phyloP scores from a whole-genome alignment of 345 rosid genomes.

The Gossypioides kirkii region DNA sequence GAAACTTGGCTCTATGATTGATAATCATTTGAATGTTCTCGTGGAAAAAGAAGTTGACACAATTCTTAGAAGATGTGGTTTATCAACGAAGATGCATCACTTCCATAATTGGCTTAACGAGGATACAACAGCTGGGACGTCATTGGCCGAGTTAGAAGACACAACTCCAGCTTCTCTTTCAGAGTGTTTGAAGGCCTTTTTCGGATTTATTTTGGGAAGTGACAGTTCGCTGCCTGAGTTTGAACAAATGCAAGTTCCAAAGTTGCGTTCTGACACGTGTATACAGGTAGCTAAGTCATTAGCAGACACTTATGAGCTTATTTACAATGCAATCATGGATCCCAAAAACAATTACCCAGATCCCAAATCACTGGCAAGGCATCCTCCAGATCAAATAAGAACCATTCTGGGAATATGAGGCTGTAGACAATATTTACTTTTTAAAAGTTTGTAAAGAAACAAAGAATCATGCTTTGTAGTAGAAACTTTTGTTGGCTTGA shows the following conservation, averaged over 20 bases:
- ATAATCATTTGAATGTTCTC: conserved; percentile 54
- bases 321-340: conserved; percentile 66
- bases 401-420: conserved; percentile 85
- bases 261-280: conserved; percentile 77
- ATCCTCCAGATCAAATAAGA: conserved; percentile 91
- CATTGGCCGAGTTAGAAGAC: conserved; percentile 58
- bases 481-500: background rate
- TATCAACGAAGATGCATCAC: conserved; percentile 60
- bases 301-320: conserved; percentile 74
- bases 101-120: conserved; percentile 39
- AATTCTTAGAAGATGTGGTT: conserved; percentile 63
- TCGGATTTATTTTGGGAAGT: conserved; percentile 79
- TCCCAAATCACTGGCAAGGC: conserved; percentile 82
- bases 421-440: background rate
- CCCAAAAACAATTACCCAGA: conserved; percentile 67
- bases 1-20: conserved; percentile 67
- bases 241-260: conserved; percentile 91
- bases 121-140: conserved; percentile 19
- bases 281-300: conserved; percentile 62
- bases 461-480: background rate
- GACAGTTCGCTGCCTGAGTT: conserved; percentile 85
- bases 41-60: conserved; percentile 85
- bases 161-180: conserved; percentile 60
- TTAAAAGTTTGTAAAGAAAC: background rate
- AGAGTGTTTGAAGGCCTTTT: conserved; percentile 75